Evolutionary conservation across 139 green algal species (phyloP).

Genomic region (Gonium pectorale): DNA sequence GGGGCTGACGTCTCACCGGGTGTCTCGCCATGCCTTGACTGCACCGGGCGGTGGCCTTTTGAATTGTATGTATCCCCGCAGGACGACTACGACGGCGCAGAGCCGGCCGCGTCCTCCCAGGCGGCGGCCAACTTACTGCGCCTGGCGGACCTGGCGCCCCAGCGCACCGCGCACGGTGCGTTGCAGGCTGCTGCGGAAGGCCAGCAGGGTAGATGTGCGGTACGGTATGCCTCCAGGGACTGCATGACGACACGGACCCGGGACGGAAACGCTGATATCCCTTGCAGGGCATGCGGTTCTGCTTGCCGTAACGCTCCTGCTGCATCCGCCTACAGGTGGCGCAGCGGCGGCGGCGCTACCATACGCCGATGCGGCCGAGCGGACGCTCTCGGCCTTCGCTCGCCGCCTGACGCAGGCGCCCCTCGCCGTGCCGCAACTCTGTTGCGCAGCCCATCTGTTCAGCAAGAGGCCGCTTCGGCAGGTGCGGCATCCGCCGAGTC

Average conservation of each 20-base stretch:
- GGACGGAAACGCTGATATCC: background rate
- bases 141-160: conserved; percentile 66
- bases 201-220: too few relatives aligned
- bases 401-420: conserved; percentile 67
- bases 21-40: too few relatives aligned
- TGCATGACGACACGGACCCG: too few relatives aligned
- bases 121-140: conserved; percentile 78
- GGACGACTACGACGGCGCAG: conserved; percentile 92
- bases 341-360: background rate
- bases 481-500: too few relatives aligned
- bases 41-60: too few relatives aligned
- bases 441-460: conserved; percentile 67
- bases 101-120: conserved; percentile 84
- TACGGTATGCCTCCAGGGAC: too few relatives aligned
- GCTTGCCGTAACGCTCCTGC: background rate
- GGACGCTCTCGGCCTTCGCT: conserved; percentile 62
- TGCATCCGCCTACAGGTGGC: background rate
- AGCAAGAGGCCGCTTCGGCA: conserved; percentile 64
- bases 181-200: too few relatives aligned
- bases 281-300: too few relatives aligned
- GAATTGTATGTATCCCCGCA: too few relatives aligned
- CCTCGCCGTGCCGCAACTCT: conserved; percentile 86
- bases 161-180: background rate
- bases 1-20: too few relatives aligned
- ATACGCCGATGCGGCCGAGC: conserved; percentile 39